These are phyloP conservation scores for Aristolochia californica DNA, from an alignment of 164 flowering plant genomes.

Conservation along the genomic window DNA sequence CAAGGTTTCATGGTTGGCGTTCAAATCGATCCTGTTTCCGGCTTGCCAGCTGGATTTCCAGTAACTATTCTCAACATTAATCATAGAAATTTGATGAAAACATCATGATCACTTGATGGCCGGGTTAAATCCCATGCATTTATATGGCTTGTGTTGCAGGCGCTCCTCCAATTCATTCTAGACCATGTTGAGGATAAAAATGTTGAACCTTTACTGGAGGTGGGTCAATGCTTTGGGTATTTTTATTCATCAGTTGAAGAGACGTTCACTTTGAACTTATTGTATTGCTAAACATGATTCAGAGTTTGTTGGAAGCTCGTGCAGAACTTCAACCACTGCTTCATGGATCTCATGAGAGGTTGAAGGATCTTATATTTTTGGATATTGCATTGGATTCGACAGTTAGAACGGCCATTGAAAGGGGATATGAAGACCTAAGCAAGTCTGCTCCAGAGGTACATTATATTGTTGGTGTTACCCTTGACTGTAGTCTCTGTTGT, in stretches of 20 bases:
- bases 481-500: too few species aligned
- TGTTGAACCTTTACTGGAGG: slow-evolving; percentile 90
- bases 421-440: slow-evolving; percentile 86
- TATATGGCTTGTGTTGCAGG: slow-evolving; percentile 36
- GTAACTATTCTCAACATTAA: slow-evolving; percentile 25
- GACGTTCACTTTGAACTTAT: neutral
- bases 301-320: slow-evolving; percentile 96
- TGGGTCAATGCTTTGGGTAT: slow-evolving; percentile 12
- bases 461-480: slow-evolving; percentile 3
- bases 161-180: slow-evolving; percentile 55
- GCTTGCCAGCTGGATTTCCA: slow-evolving; percentile 80
- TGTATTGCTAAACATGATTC: slow-evolving; percentile 9
- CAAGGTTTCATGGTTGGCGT: slow-evolving; percentile 98
- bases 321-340: slow-evolving; percentile 74
- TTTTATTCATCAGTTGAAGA: neutral
- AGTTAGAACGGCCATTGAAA: slow-evolving; percentile 85
- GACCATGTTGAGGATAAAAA: slow-evolving; percentile 81
- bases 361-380: slow-evolving; percentile 86
- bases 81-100: neutral
- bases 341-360: slow-evolving; percentile 45
- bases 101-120: neutral
- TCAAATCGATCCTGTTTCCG: slow-evolving; percentile 72
- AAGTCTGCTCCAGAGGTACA: slow-evolving; percentile 78
- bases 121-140: neutral
- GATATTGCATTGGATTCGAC: slow-evolving; percentile 94